Evolutionary conservation across 441 rosid species (phyloP).

Genomic region (Eruca vesicaria): DNA sequence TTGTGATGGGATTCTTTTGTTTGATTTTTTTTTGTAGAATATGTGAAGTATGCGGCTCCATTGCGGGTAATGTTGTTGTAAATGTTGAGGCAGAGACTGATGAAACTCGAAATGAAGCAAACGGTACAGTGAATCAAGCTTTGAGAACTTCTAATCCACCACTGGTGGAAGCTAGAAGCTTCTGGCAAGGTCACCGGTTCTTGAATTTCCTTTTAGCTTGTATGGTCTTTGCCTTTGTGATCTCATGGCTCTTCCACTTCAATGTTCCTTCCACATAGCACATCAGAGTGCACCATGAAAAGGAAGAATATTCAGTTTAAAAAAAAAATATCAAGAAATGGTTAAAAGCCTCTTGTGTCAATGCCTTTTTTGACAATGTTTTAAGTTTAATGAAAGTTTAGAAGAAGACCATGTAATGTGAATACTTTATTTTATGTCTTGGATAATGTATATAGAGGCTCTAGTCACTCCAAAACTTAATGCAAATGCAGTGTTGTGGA

Average conservation of each 20-base stretch:
- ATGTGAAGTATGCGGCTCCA: constrained; percentile 42
- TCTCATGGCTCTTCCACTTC: constrained; percentile 62
- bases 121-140: constrained; percentile 23
- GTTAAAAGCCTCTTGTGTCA: constrained; percentile 20
- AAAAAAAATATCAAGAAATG: background rate
- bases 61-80: constrained; percentile 34
- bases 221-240: constrained; percentile 45
- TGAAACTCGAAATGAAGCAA: constrained; percentile 17
- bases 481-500: constrained; percentile 29
- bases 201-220: constrained; percentile 45
- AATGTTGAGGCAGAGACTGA: constrained; percentile 25
- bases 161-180: constrained; percentile 30
- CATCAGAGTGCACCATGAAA: background rate
- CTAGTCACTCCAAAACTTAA: constrained; percentile 31
- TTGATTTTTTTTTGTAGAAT: constrained; percentile 28
- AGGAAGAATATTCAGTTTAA: background rate
- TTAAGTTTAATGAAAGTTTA: constrained; percentile 13
- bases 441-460: constrained; percentile 27
- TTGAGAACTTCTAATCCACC: constrained; percentile 22
- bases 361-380: constrained; percentile 5
- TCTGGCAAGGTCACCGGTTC: constrained; percentile 45
- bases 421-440: background rate
- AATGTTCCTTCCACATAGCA: constrained; percentile 35
- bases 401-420: constrained; percentile 11
- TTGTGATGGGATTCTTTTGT: constrained; percentile 3